Evolutionary conservation across 2,329 filamentous ascomycete genomes (phyloP).

Genomic region (Sphaceloma murrayae): DNA sequence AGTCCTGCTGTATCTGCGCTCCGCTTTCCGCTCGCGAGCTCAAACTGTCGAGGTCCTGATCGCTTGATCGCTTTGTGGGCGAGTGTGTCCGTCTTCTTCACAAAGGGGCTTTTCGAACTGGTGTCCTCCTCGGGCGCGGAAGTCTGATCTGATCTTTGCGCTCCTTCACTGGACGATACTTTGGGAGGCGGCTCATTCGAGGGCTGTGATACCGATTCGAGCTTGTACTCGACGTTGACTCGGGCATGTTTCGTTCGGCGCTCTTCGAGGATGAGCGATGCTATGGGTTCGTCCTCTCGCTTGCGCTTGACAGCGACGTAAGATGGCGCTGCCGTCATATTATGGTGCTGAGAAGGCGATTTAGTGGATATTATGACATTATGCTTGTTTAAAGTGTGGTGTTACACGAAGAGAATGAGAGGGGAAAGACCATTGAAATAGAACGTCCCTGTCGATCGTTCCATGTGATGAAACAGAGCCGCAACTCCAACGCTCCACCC

Average conservation of each 20-base stretch:
- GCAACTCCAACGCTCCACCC: conserved; percentile 4
- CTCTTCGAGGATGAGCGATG: conserved; percentile 20
- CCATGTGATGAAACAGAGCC: conserved; percentile 13
- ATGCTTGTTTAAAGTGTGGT: neutral
- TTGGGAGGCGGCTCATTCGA: conserved; percentile 15
- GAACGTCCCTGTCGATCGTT: conserved; percentile 13
- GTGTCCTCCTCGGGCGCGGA: neutral
- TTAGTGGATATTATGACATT: conserved; percentile 8
- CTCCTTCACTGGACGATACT: too few relatives aligned
- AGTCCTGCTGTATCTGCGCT: conserved; percentile 13
- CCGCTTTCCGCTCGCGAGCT: conserved; percentile 13
- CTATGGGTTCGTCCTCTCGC: conserved; percentile 43
- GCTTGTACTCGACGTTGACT: conserved; percentile 15
- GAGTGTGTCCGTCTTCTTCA: conserved; percentile 17
- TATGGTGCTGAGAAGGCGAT: conserved; percentile 4
- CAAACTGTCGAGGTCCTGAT: conserved; percentile 14
- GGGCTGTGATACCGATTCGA: conserved; percentile 17
- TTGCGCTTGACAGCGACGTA: conserved; percentile 48
- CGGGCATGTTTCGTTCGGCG: conserved; percentile 18
- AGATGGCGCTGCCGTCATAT: conserved; percentile 41
- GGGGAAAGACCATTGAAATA: conserved; percentile 10
- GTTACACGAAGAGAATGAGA: neutral
- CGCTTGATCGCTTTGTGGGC: conserved; percentile 12
- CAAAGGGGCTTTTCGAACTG: conserved; percentile 10
- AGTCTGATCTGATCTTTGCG: neutral